Evolutionary conservation across 768 basidiomycete genomes (phyloP), one percentile per base, ranked within the genome.

Genomic region (Cystobasidium onofrii): DNA sequence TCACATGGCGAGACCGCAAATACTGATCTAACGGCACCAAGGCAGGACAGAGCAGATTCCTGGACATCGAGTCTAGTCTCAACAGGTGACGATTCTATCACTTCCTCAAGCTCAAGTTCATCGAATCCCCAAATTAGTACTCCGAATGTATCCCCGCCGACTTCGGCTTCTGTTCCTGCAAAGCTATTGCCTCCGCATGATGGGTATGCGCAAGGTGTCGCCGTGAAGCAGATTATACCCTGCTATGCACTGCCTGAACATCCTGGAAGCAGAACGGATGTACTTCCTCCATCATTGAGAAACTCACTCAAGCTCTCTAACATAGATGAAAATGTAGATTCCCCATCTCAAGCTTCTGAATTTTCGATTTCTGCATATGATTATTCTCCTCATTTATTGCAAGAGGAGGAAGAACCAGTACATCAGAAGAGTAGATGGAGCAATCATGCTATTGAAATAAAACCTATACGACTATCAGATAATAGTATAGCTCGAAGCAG

Each of bases 281-380:
- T 50, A 7, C 20, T 17, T 7, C 46, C 15, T 7, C 9, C 46
- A 50, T 50, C 46, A 50, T 50, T 39, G 10, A n/a, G 46, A 20
- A n/a, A 23, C 25, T 46, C 43, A 34, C 63, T 25, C 33, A 39
- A 41, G 29, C 2, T 25, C 2, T 4, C 29, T 64, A 39, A 46
- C 33, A 64, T 13, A 12, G 18, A 27, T 12, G 57, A 31, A n/a
- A 61, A 29, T 9, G 36, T 39, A 15, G 17, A 39, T 23, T 61
- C 57, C 4, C 31, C 57, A 9, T 61, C 57, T 10, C 31, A 33
- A 27, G 36, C 34, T 27, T 64, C 63, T 6, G 63, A 64, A 7
- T 64, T 64, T 29, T 64, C 63, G 10, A 43, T 64, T 36, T 39
- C 63, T 25, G 63, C 63, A 12, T 64, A 36, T 36, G 39, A 63